Conservation (phyloP, 805 yeast genomes). For the Alloascoidea africana region DNA sequence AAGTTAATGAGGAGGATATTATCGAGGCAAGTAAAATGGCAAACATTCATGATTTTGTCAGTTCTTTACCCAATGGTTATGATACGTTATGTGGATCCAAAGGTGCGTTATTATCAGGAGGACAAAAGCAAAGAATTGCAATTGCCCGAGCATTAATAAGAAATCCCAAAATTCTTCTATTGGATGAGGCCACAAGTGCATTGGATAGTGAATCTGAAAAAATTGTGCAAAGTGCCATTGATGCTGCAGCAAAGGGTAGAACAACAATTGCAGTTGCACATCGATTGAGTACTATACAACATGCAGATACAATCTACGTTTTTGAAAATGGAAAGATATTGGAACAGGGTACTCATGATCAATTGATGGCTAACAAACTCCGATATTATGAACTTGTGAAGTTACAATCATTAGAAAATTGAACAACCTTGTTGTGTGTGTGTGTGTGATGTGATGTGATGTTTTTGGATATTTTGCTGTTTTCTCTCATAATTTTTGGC, state of each 20-base stretch:
- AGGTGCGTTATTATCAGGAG: conserved; percentile 44
- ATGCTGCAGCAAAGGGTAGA: conserved; percentile 42
- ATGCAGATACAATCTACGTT: conserved; percentile 36
- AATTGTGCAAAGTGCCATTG: conserved; percentile 47
- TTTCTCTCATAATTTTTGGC: too few species aligned
- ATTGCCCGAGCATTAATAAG: conserved; percentile 48
- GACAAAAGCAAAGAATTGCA: conserved; percentile 51
- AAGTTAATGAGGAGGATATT: conserved; percentile 26
- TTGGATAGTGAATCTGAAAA: conserved; percentile 46
- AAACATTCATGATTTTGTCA: conserved; percentile 40
- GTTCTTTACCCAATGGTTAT: conserved; percentile 42
- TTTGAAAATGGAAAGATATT: conserved; percentile 36
- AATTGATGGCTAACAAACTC: conserved; percentile 23
- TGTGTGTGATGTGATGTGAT: too few species aligned
- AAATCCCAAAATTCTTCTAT: conserved; percentile 34
- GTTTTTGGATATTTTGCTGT: too few species aligned
- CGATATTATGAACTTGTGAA: conserved; percentile 23
- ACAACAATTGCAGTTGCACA: conserved; percentile 69
- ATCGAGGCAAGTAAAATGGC: conserved; percentile 33
- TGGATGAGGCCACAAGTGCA: conserved; percentile 45
- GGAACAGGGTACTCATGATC: conserved; percentile 33
- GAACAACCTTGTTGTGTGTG: too few species aligned
- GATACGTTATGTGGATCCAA: conserved; percentile 29
- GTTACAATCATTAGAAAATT: conserved; percentile 19
- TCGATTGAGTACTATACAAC: conserved; percentile 43